phyloP scores from a whole-genome alignment of 257 asterid genomes.

The Knoxia roxburghii region DNA sequence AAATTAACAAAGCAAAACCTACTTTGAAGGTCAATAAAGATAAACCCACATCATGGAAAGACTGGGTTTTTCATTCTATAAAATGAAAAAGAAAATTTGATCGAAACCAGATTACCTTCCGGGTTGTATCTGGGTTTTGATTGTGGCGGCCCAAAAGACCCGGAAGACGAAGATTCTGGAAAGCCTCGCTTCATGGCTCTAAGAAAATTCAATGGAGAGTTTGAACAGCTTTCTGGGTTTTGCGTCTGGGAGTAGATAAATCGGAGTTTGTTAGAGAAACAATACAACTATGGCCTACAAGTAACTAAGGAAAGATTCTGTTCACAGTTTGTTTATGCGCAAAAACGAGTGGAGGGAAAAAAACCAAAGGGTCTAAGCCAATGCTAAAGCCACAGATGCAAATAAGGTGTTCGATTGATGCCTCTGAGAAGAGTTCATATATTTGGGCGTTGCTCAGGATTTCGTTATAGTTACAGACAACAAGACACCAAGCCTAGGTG shows the following conservation, averaged over 20 bases:
- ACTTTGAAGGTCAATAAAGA: constrained; percentile 3
- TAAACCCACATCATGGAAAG: background rate
- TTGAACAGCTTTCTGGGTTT: background rate
- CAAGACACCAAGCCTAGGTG: background rate
- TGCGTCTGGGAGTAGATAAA: background rate
- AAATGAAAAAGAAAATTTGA: background rate
- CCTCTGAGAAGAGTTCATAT: background rate
- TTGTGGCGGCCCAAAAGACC: constrained; percentile 66
- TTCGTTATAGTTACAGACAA: background rate
- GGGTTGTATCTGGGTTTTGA: constrained; percentile 68
- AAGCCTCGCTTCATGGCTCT: constrained; percentile 72
- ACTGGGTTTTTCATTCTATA: background rate
- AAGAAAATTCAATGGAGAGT: background rate
- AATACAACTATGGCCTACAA: background rate
- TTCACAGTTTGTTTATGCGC: background rate
- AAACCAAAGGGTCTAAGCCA: background rate
- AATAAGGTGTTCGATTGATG: background rate
- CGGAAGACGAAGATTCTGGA: constrained; percentile 68
- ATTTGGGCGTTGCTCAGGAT: background rate
- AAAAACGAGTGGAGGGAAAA: constrained; percentile 13
- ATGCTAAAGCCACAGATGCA: background rate
- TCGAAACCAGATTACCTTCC: constrained; percentile 38
- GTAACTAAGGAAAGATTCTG: background rate
- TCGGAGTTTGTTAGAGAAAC: constrained; percentile 1
- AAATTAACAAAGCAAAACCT: background rate